Conservation (phyloP, 208 protist genomes). For the Leishmania major region DNA sequence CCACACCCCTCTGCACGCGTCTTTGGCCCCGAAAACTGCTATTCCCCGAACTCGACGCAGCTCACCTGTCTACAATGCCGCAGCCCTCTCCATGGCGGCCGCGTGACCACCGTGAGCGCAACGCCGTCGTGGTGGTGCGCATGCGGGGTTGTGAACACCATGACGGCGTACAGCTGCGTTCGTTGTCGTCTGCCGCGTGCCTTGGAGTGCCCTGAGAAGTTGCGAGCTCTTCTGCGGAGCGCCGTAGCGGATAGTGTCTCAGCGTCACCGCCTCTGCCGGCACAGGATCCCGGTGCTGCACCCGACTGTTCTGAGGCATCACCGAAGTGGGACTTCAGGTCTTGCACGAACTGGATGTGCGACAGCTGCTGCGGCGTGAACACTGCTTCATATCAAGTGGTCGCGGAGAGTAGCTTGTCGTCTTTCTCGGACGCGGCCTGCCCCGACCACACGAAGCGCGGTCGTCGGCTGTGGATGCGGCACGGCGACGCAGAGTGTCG, state of each 20-base stretch:
- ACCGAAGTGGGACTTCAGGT: constrained; percentile 51
- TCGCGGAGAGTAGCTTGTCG: neutral
- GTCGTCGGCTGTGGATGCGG: constrained; percentile 19
- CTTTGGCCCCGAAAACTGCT: constrained; percentile 62
- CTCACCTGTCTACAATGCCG: constrained; percentile 48
- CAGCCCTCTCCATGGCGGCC: constrained; percentile 54
- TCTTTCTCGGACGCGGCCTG: neutral
- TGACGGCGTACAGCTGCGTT: constrained; percentile 37
- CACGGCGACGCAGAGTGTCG: constrained; percentile 44
- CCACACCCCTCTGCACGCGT: neutral
- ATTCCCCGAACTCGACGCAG: constrained; percentile 32
- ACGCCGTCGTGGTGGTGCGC: constrained; percentile 60
- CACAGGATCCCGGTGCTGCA: neutral
- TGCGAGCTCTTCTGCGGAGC: constrained; percentile 34
- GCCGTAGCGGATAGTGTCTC: neutral
- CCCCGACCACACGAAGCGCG: neutral
- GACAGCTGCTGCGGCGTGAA: constrained; percentile 72
- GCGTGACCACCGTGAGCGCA: constrained; percentile 13
- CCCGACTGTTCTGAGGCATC: neutral
- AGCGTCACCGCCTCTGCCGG: neutral
- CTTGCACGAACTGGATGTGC: constrained; percentile 74
- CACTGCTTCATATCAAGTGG: constrained; percentile 53
- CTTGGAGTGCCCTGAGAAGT: constrained; percentile 14
- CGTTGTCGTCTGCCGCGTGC: constrained; percentile 70
- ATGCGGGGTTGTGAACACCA: constrained; percentile 54